Conservation (phyloP, 176 grass and related monocot genomes). For the Canna indica region DNA sequence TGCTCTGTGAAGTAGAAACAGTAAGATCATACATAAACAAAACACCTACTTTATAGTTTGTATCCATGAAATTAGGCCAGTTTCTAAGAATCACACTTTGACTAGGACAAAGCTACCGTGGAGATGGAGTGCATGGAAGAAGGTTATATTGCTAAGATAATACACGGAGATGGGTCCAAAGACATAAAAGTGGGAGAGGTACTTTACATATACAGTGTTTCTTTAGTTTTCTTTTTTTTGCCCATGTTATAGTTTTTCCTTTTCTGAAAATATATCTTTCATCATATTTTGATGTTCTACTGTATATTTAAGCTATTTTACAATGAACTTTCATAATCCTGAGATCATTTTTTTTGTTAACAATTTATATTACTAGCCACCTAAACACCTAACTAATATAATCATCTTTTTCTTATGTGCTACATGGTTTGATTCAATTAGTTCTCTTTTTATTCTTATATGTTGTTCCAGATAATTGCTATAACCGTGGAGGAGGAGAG, state of each 20-base stretch:
- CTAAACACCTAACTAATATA: background rate
- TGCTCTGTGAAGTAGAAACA: constrained; percentile 92
- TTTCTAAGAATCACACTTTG: background rate
- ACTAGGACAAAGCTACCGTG: constrained; percentile 87
- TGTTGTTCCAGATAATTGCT: constrained; percentile 46
- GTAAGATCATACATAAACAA: constrained; percentile 34
- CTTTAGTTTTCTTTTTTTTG: background rate
- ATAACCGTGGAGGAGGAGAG: constrained; percentile 84
- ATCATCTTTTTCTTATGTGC: background rate
- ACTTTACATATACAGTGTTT: background rate
- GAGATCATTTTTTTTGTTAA: no score
- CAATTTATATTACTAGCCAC: background rate
- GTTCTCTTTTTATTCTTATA: no score
- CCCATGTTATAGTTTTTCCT: background rate
- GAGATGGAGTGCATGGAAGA: constrained; percentile 99
- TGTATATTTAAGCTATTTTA: no score
- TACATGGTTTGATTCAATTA: background rate
- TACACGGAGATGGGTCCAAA: constrained; percentile 86
- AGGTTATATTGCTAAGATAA: constrained; percentile 91
- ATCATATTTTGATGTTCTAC: no score
- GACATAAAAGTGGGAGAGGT: constrained; percentile 98
- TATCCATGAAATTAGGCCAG: no score
- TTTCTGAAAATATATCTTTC: background rate
- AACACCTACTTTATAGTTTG: background rate
- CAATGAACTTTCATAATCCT: no score